Evolutionary conservation across 2,329 filamentous ascomycete species (phyloP).

Genomic region (Colletotrichum tropicale): DNA sequence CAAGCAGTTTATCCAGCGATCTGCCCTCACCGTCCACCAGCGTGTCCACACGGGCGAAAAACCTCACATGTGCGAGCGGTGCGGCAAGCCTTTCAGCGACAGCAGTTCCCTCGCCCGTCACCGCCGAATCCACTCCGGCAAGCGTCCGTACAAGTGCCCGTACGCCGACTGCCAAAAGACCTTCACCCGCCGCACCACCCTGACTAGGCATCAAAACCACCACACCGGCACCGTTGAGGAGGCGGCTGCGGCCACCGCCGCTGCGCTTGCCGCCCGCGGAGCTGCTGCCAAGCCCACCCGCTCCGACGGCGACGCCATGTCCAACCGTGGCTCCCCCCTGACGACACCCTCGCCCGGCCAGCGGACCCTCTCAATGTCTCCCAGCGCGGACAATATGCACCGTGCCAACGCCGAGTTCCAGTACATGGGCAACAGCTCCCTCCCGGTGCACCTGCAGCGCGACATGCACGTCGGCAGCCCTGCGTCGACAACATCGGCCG

Average conservation of each 20-base stretch:
- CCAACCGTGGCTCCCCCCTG: slow-evolving; percentile 74
- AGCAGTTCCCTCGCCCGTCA: slow-evolving; percentile 93
- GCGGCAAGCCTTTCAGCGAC: slow-evolving; percentile 97
- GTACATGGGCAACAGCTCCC: slow-evolving; percentile 78
- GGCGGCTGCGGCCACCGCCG: slow-evolving; percentile 85
- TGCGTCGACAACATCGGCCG: slow-evolving; percentile 68
- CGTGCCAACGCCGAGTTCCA: slow-evolving; percentile 68
- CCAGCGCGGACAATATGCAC: slow-evolving; percentile 71
- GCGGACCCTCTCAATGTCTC: slow-evolving; percentile 79
- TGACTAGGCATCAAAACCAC: slow-evolving; percentile 95
- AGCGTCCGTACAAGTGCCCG: slow-evolving; percentile 95
- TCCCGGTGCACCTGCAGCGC: slow-evolving; percentile 81
- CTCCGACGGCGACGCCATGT: slow-evolving; percentile 74
- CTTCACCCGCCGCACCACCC: slow-evolving; percentile 91
- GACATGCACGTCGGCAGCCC: slow-evolving; percentile 76
- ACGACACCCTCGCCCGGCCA: slow-evolving; percentile 86
- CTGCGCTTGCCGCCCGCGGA: slow-evolving; percentile 71
- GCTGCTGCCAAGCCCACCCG: slow-evolving; percentile 49
- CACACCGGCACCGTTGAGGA: slow-evolving; percentile 96
- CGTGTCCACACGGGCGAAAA: slow-evolving; percentile 98
- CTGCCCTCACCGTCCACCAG: slow-evolving; percentile 91
- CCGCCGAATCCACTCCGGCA: slow-evolving; percentile 92
- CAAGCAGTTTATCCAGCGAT: slow-evolving; percentile 97
- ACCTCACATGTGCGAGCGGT: slow-evolving; percentile 96
- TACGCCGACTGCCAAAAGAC: slow-evolving; percentile 99